Evolutionary conservation across 495 filamentous ascomycete species (phyloP), one percentile per base, ranked within the genome.

Genomic region (Neurospora tetraspora): DNA sequence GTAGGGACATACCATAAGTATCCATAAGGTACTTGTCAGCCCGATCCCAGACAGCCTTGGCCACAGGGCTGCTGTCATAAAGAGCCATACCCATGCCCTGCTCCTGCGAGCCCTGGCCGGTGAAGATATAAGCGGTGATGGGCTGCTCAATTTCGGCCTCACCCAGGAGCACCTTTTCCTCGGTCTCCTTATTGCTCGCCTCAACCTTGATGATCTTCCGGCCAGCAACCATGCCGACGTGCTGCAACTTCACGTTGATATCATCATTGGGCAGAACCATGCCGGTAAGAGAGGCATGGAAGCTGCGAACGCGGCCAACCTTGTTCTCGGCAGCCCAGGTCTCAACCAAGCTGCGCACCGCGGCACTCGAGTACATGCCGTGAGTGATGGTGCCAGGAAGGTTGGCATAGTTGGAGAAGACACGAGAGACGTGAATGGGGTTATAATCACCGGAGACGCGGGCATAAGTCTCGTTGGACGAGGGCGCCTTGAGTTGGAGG

Each of bases 11-110:
- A 93, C 95, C 96, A 84, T 99, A 99, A 76, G 97, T 98, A 82
- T 98, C 95, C 83, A 98, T 91, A 81, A 99, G 97, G 80, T 99
- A 96, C 80, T 91, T 93, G 83, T 99, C 96, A 37, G 96, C 96
- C 47, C 95, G 90, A 80, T 99, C 95, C 96, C 96, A 99, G 38
- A 99, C 96, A 79, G 98, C 95, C 82, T 92, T 93, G 68, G 96
- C 96, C 40, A 99, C 96, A 3, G 90, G 86, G 78, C 95, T 98
- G 84, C 90, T 95, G 72, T 83, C 91, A 77, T 99, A 99, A 42
- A 99, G 88, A 80, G 98, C 96, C 96, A 99, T 99, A 82, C 96
- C 96, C 96, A 99, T 99, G 69, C 96, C 96, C 80, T 98, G 96
- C 81, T 98, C 96, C 81, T 99, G 96, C 40, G 93, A 96, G 69